These are phyloP conservation scores for Gracilaria vermiculophylla DNA, from an alignment of 23 red algal species.

Conservation along the genomic window DNA sequence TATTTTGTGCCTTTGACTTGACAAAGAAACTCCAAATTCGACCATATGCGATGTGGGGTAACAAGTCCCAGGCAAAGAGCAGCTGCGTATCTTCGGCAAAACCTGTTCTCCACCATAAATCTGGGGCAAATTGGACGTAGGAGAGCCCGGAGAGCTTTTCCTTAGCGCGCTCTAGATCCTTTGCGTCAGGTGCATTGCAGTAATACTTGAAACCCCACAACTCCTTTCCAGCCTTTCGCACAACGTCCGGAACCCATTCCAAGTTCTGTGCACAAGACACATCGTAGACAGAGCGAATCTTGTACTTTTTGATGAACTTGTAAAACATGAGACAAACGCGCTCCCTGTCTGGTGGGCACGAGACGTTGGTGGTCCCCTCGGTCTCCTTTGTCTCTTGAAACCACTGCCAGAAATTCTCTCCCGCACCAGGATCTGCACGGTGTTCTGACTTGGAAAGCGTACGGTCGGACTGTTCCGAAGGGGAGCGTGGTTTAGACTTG, in stretches of 20 bases:
- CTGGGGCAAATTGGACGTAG: slow-evolving; percentile 66
- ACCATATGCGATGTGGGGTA: slow-evolving; percentile 72
- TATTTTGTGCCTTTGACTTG: slow-evolving; percentile 38
- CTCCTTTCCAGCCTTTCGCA: slow-evolving; percentile 53
- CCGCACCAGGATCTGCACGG: slow-evolving; percentile 56
- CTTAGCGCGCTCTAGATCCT: slow-evolving; percentile 43
- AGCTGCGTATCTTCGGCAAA: slow-evolving; percentile 62
- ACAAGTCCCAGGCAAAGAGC: slow-evolving; percentile 70
- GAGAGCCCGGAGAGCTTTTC: slow-evolving; percentile 25
- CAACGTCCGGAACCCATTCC: slow-evolving; percentile 51
- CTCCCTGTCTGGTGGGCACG: slow-evolving; percentile 45
- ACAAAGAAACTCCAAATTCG: slow-evolving; percentile 81
- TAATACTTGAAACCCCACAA: slow-evolving; percentile 79
- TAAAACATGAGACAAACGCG: slow-evolving; percentile 71
- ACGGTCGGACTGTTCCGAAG: background rate
- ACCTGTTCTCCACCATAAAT: slow-evolving; percentile 66
- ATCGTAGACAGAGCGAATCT: slow-evolving; percentile 66
- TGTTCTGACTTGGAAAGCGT: background rate
- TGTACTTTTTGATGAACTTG: slow-evolving; percentile 76
- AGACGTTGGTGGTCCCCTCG: slow-evolving; percentile 9
- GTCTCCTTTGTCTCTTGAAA: slow-evolving; percentile 79
- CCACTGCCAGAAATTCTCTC: slow-evolving; percentile 83
- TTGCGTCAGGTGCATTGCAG: slow-evolving; percentile 22
- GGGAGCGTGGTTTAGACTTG: background rate
- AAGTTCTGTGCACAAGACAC: slow-evolving; percentile 51